Base-by-base conservation (phyloP, 257 asterid species). In the Solanum sparsipilum region DNA sequence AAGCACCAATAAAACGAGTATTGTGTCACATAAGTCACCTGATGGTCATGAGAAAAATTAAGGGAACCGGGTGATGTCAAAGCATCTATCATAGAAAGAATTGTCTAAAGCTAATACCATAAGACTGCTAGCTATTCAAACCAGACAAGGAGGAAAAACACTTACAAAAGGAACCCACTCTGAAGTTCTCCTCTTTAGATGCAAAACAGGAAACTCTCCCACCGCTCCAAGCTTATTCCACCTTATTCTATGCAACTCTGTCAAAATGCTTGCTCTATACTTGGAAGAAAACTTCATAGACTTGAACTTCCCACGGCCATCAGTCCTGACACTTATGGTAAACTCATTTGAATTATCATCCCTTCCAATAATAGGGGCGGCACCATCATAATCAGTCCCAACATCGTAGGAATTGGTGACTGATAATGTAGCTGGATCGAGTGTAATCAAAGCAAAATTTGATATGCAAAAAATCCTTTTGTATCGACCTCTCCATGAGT, bases 401-500 rank as follows among this genome's bases (percentile, higher is more conserved):
- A 95, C 98, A 63, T 97, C 98, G 8, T 97, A 97, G 9, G 99
- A 93, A 92, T 97, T 97, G 13, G 99, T 97, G 76, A 96, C 95
- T 1, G 96, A 74, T 7, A 97, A 92, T 21, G 98, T 92, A 81
- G 86, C 91, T 2, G 99, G 99, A 89, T 97, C 99, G 92, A 96
- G 88, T 20, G 99, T 97, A 86, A 95, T 82, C 56, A 97, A 92
- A 10, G 92, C 58, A 88, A 90, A 90, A 90, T 56, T 92, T 2
- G 99, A 97, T 81, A 97, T 94, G 71, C 98, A 97, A 15, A 97
- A 90, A 86, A 97, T 93, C 87, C 99, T 92, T 93, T 95, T 97
- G 94, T 97, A 97, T 23, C 98, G 94, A 46, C 99, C 99, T 20
- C 99, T 96, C 99, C 99, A 97, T 16, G 99, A 97, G 92, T 97